Base-by-base conservation (phyloP, 164 flowering plant species). In the Dillenia turbinata region DNA sequence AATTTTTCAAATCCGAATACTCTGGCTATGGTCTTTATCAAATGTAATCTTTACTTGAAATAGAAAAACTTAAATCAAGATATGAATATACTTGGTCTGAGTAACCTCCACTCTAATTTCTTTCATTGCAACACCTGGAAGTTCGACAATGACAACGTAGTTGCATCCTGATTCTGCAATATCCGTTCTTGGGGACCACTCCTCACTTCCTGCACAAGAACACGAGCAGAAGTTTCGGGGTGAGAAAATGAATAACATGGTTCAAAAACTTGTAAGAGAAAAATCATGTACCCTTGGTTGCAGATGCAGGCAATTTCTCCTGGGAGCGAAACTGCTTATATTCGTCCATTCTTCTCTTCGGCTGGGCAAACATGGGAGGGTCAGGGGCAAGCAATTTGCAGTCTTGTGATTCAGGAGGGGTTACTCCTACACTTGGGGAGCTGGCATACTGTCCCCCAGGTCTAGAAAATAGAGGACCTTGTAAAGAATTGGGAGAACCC, bases 111-210 rank as follows among this genome's bases (percentile, higher is more conserved):
- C 94, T 70, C 77, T 81, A 9, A 87, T 74, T 62, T 77, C 78
- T 55, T 69, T 71, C 44, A 60, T 71, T 44, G 59, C 71, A 49
- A 84, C 81, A 10, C 97, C 96, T 16, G 96, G 96, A 70, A 89
- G 74, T 74, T 92, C 94, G 17, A 89, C 55, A 8, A 75, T 75
- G 60, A 89, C 59, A 56, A 79, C 71, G 69, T 83, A 83, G 33
- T 62, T 71, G 50, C 57, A 11, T 48, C 72, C 75, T n/a, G 78
- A 81, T 74, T 89, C 93, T 52, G 75, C 84, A 55, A 89, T 73
- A 62, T 87, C 82, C 86, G 83, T 83, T 64, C 80, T 77, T 12
- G 96, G 97, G 6, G 81, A 85, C 83, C 85, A 78, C 52, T 77
- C 71, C 52, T 77, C 71, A 11, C 9, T 54, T 61, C 76, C 94